These are phyloP conservation scores for Ensete ventricosum DNA, from an alignment of 176 grass and related monocot species.

Conservation along the genomic window DNA sequence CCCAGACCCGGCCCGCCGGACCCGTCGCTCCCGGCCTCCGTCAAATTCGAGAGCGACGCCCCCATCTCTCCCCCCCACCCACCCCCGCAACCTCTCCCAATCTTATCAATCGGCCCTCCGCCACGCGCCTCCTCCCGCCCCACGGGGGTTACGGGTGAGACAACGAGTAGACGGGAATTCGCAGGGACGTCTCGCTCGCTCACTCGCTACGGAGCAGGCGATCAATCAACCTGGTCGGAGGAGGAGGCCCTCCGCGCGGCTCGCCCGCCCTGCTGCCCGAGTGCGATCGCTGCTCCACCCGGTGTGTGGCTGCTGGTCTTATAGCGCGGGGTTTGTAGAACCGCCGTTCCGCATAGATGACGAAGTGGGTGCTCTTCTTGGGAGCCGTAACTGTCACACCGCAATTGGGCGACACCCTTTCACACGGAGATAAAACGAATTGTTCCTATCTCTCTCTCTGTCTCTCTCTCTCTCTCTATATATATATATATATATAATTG, in stretches of 20 bases:
- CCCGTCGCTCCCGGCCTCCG: not conserved
- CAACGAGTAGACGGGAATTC: not conserved
- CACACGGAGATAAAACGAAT: no score
- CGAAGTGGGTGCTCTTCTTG: no score
- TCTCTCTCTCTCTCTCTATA: no score
- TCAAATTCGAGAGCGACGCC: conserved; percentile 4
- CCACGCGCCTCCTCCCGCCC: not conserved
- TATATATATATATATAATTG: no score
- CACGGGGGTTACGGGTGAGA: not conserved
- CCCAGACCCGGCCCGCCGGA: conserved; percentile 12
- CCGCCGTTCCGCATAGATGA: no score
- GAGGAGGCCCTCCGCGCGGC: not conserved
- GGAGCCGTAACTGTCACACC: no score
- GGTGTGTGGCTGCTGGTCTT: no score
- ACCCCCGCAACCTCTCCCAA: not conserved
- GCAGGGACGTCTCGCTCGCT: not conserved
- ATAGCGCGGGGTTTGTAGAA: no score
- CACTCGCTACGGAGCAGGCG: not conserved
- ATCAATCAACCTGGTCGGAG: not conserved
- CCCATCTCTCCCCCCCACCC: conserved; percentile 2
- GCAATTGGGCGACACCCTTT: no score
- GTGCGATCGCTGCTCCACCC: no score
- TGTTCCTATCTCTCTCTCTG: no score
- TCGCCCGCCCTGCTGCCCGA: not conserved
- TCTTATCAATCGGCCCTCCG: not conserved